Base-by-base conservation (phyloP, 768 basidiomycete genomes). In the Psilocybe cyanescens region DNA sequence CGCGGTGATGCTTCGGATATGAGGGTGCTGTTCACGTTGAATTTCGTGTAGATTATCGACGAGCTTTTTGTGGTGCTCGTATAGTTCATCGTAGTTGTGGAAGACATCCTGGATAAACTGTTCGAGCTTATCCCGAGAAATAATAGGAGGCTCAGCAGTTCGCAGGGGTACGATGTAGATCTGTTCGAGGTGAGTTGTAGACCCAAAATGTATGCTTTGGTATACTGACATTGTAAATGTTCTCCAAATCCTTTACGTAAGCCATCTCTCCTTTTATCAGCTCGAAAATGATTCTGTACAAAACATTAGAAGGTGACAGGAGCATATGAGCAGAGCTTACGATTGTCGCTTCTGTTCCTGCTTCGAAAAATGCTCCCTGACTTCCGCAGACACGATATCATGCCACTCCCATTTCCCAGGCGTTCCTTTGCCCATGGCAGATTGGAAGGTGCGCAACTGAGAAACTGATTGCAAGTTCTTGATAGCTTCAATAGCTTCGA, bases 261-360 rank as follows among this genome's bases (percentile, higher is more conserved):
- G 88, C 86, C 94, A 97, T 97, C 74, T 97, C 95, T 64, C 92
- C 92, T 74, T 97, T 93, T 74, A 97, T 97, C 63, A 97, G 74
- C 78, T 97, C 95, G 69, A 96, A 97, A 54, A 97, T 95, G 68
- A 95, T 88, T 47, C 94, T 95, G 65, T 3, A 41, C 61, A 53
- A 39, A 39, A 12, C 1, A 7, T 51, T 30, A 14, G n/a, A 44
- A 28, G 17, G 12, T 3, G 17, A 17, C 2, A 11, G 3, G 39
- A 45, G 44, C 16, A 11, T 2, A 44, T n/a, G 8, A 17, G 35
- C 54, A 31, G 0, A 75, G 24, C 92, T 74, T 72, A 95, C 94
- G 88, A 83, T 75, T 97, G 95, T 35, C 94, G 85, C 72, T 94
- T 94, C 17, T 83, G 79, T 70, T 94, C 94, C 46, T 89, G 79